Percentiles rank a stretch among this genome's conserved stretches.
phyloP scores from a whole-genome alignment of 306 rosid species.

The Sphenostylis stenocarpa region DNA sequence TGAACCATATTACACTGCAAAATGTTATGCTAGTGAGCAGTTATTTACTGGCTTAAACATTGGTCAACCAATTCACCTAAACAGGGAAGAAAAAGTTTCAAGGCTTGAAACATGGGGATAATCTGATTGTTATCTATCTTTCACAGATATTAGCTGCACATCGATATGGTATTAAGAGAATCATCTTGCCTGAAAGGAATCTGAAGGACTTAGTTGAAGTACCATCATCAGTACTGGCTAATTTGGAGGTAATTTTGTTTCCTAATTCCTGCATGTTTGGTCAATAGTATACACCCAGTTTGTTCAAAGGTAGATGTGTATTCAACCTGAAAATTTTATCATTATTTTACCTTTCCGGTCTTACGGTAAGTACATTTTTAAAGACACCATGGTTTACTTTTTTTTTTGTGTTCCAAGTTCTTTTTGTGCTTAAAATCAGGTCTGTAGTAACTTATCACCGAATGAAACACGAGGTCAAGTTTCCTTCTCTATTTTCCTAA shows the following conservation, averaged over 20 bases:
- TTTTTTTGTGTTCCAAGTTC: constrained; percentile 12
- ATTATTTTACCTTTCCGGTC: not conserved
- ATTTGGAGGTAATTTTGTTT: constrained; percentile 68
- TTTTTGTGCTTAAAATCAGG: constrained; percentile 1
- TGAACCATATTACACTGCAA: not conserved
- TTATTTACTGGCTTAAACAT: constrained; percentile 8
- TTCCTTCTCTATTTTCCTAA: not conserved
- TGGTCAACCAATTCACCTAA: not conserved
- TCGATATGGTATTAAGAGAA: constrained; percentile 83
- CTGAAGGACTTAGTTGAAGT: constrained; percentile 93
- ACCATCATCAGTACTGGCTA: constrained; percentile 74
- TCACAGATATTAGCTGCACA: constrained; percentile 94
- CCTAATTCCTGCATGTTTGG: not conserved
- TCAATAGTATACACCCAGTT: constrained; percentile 2
- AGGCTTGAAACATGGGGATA: constrained; percentile 1
- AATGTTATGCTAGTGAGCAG: not conserved
- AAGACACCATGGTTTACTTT: not conserved
- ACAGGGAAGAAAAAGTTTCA: not conserved
- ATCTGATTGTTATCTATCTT: constrained; percentile 24
- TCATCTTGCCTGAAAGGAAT: constrained; percentile 92
- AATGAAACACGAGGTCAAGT: constrained; percentile 9
- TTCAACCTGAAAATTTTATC: constrained; percentile 2
- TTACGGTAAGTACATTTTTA: not conserved
- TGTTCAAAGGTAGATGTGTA: not conserved
- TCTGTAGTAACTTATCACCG: constrained; percentile 19